Conservation (phyloP, 2,329 filamentous ascomycete genomes). For the Curvularia lunata region DNA sequence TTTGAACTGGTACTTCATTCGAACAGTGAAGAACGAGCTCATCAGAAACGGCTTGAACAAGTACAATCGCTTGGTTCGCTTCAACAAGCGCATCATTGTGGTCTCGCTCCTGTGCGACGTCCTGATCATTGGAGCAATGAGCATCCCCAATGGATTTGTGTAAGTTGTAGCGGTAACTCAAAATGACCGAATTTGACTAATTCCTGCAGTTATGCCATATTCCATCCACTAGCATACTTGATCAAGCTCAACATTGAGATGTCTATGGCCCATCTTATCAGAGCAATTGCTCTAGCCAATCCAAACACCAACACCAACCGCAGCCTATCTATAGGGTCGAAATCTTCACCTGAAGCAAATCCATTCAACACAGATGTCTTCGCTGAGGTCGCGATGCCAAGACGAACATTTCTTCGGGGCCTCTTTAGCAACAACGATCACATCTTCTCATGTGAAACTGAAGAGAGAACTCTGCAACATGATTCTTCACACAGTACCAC, state of each 20-base stretch:
- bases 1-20: constrained; percentile 39
- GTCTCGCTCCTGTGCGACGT: constrained; percentile 39
- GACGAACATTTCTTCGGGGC: constrained; percentile 15
- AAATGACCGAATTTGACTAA: not conserved
- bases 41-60: constrained; percentile 36
- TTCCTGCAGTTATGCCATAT: constrained; percentile 51
- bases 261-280: constrained; percentile 51
- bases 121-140: constrained; percentile 53
- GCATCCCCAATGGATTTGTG: constrained; percentile 50
- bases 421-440: constrained; percentile 14
- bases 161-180: constrained; percentile 17
- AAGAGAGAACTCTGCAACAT: constrained; percentile 14
- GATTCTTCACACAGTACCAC: constrained; percentile 15
- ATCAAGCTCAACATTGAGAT: constrained; percentile 53
- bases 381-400: constrained; percentile 13
- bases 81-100: constrained; percentile 36
- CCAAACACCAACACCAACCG: constrained; percentile 6
- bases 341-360: constrained; percentile 5
- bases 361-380: constrained; percentile 1
- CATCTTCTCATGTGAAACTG: not conserved
- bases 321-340: not conserved
- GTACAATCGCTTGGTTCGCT: constrained; percentile 35
- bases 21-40: constrained; percentile 31
- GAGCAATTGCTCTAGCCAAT: constrained; percentile 25
- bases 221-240: constrained; percentile 56